A percentile compares a stretch with the other conserved stretches of the same genome.
Conservation (phyloP, 805 yeast species). For the Ogataea populi-albae region DNA sequence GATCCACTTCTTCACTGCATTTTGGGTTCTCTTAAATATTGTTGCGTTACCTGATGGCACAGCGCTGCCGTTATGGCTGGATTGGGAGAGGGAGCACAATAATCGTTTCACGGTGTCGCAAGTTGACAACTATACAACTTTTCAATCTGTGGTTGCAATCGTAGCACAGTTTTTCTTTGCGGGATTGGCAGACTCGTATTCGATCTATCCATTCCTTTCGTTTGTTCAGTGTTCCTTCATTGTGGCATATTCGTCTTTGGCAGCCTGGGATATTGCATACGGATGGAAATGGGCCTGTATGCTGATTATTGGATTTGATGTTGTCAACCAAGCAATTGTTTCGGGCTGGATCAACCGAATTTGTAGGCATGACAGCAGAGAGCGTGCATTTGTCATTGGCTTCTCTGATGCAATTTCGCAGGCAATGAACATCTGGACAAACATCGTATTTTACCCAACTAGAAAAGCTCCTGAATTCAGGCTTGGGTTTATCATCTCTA, state of each 20-base stretch:
- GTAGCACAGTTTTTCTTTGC: conserved; percentile 39
- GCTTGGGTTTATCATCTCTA: conserved; percentile 36
- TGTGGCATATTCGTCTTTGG: conserved; percentile 36
- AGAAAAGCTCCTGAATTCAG: conserved; percentile 39
- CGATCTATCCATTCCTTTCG: conserved; percentile 37
- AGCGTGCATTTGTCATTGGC: conserved; percentile 58
- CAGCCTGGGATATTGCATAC: conserved; percentile 40
- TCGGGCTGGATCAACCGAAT: conserved; percentile 42
- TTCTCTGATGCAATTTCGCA: conserved; percentile 36
- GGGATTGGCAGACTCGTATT: conserved; percentile 36
- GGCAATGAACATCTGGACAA: conserved; percentile 46
- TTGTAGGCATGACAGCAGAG: conserved; percentile 53
- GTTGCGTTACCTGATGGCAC: conserved; percentile 41
- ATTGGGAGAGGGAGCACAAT: conserved; percentile 24
- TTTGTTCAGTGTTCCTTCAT: conserved; percentile 33
- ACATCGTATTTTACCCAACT: conserved; percentile 42
- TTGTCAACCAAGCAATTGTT: conserved; percentile 37
- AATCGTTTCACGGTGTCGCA: conserved; percentile 32
- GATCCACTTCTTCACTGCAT: conserved; percentile 49
- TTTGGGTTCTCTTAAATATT: conserved; percentile 44
- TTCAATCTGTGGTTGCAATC: conserved; percentile 40
- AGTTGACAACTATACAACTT: conserved; percentile 40
- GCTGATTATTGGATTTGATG: conserved; percentile 35
- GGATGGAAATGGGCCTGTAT: conserved; percentile 41
- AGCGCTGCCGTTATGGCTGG: conserved; percentile 39